Evolutionary conservation across 176 grass and related monocot species (phyloP), one percentile per base, ranked within the genome.

Genomic region (Cymbopogon citratus): DNA sequence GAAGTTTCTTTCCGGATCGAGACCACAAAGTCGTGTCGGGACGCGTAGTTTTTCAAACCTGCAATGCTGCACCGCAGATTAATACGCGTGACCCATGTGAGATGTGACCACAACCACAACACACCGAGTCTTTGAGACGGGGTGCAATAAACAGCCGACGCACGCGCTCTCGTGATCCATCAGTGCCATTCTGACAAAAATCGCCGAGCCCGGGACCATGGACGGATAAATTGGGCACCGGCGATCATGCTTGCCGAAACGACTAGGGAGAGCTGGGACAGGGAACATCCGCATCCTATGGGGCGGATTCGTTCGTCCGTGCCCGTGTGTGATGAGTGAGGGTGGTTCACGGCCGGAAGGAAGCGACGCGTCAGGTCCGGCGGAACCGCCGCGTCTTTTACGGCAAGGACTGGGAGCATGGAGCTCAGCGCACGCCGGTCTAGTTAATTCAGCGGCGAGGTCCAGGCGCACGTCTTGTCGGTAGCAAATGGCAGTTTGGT

Each of bases 401-500:
- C 76, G n/a, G 67, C 33, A 8, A 7, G 68, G 74, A 49, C 24
- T 5, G 10, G 67, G 75, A 51, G 84, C 46, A 45, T 23, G 75
- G 80, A 71, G 66, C 15, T 49, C 0, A 6, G 46, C 15, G 46
- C 46, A 49, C 15, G 46, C 15, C 46, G 46, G 46, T 49, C 46
- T 18, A 49, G 46, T 49, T 49, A 49, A 49, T 49, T 49, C 23
- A 9, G 72, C 56, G 80, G 81, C 64, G 69, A 69, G 49, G 66
- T 52, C 69, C 51, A 67, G 63, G 81, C 31, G 48, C 76, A 23
- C 75, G 86, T 15, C 68, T 16, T 74, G 86, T 68, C 75, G 60
- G 36, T 74, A 75, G 18, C 56, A 11, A 11, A 2, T 54, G 57
- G 80, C 39, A 14, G 24, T 5, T 71, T 71, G n/a, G 15, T 29